Conservation (phyloP, 805 yeast species). For the Candida palmyrensis region DNA sequence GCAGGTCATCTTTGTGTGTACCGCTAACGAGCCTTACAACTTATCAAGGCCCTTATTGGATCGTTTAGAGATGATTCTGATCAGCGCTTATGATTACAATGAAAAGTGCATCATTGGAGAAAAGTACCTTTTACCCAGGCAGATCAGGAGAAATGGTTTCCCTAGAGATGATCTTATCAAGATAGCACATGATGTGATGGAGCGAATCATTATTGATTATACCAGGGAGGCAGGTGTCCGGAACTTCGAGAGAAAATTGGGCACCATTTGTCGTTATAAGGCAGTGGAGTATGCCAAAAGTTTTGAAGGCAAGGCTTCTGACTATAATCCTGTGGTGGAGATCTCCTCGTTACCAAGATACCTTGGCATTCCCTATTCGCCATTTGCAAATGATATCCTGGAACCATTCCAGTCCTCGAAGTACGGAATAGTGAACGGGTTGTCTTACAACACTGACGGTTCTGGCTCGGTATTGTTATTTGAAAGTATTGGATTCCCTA, state of each 20-base stretch:
- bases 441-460: constrained; percentile 84
- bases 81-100: constrained; percentile 73
- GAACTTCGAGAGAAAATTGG: constrained; percentile 67
- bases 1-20: constrained; percentile 75
- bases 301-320: constrained; percentile 10
- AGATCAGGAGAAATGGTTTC: constrained; percentile 63
- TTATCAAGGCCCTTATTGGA: constrained; percentile 76
- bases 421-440: constrained; percentile 79
- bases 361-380: constrained; percentile 59
- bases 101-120: constrained; percentile 73
- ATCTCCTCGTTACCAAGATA: constrained; percentile 58
- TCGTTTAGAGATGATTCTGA: constrained; percentile 75
- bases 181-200: constrained; percentile 51
- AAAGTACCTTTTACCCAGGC: constrained; percentile 70
- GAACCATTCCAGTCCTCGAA: constrained; percentile 43
- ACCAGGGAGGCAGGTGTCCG: constrained; percentile 88
- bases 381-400: constrained; percentile 27
- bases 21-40: constrained; percentile 72
- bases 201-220: constrained; percentile 59
- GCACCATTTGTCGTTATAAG: constrained; percentile 72
- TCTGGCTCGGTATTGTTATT: constrained; percentile 77
- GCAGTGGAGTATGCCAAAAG: constrained; percentile 61
- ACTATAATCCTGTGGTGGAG: constrained; percentile 38
- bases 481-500: constrained; percentile 64
- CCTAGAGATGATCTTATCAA: constrained; percentile 31